Evolutionary conservation across 768 basidiomycete genomes (phyloP).

Genomic region (Amanita pseudoporphyria): DNA sequence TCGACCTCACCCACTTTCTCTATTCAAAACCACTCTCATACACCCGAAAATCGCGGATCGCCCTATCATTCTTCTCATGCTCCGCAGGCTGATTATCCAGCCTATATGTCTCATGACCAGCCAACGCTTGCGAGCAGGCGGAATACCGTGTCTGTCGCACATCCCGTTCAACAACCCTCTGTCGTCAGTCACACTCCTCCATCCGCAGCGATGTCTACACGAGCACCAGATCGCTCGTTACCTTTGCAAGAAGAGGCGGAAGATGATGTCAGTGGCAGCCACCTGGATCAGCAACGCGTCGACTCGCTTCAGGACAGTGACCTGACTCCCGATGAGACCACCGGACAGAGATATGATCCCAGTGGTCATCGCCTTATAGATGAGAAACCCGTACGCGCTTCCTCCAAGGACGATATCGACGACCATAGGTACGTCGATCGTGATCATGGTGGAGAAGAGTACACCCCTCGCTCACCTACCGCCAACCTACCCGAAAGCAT

Average conservation of each 20-base stretch:
- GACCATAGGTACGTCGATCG: conserved; percentile 16
- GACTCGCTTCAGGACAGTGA: conserved; percentile 25
- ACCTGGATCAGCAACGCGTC: conserved; percentile 1
- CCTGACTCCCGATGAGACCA: conserved; percentile 30
- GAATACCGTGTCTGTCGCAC: conserved; percentile 13
- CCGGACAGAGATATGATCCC: neutral
- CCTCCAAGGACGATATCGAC: conserved; percentile 8
- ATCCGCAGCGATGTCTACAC: conserved; percentile 38
- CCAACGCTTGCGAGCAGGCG: conserved; percentile 24
- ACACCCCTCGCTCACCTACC: conserved; percentile 63
- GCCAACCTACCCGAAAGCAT: conserved; percentile 26
- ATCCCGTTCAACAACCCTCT: conserved; percentile 20
- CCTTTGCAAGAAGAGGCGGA: conserved; percentile 73
- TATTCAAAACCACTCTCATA: conserved; percentile 31
- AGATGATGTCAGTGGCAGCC: conserved; percentile 38
- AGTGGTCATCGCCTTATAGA: neutral
- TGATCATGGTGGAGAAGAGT: conserved; percentile 29
- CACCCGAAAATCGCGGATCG: conserved; percentile 43
- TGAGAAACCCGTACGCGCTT: conserved; percentile 2
- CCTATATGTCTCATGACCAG: conserved; percentile 39
- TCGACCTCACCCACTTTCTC: conserved; percentile 20
- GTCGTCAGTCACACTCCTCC: conserved; percentile 46
- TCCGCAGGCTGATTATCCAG: conserved; percentile 31
- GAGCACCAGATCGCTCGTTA: conserved; percentile 63
- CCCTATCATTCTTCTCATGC: conserved; percentile 34